Base-by-base conservation (phyloP, 495 filamentous ascomycete genomes). In the Friedmanniomyces endolithicus region DNA sequence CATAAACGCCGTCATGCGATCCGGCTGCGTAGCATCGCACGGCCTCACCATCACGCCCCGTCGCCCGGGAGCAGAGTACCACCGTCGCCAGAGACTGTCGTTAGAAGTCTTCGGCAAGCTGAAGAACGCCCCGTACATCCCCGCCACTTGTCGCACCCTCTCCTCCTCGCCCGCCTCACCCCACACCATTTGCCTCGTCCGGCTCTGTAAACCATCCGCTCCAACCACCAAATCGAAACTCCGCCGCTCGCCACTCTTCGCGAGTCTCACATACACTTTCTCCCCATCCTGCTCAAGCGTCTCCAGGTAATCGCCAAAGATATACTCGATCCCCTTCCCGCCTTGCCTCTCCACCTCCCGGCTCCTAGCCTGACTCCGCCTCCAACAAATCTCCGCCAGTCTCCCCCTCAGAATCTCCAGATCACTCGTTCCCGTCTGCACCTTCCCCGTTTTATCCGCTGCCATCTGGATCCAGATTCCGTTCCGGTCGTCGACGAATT, bases 341-440 rank as follows among this genome's bases (percentile, higher is more conserved):
- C 56, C 52, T 31, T 55, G 7, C 33, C 22, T 37, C 16, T 52
- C 7, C 11, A 56, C 48, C 23, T 51, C 24, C 6, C 55, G 46
- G 25, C 52, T 55, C n/a, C 55, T 4, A n/a, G n/a, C 22, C 27
- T 34, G 11, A 43, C 57, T 48, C 31, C 57, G 2, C 39, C n/a
- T 1, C 34, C 47, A 55, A 17, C 25, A 50, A 20, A 81, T 70
- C 17, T 65, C 35, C 9, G 67, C 69, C 24, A 83, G 52, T 52
- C 79, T 72, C 1, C 75, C 77, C 3, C 80, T 63, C 57, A 79
- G 69, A 37, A 82, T 76, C 64, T 81, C 80, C 33, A 59, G 50
- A 23, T 63, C 60, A 16, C 45, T 52, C 11, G 60, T 63, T 11
- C 51, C 45, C 7, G 50, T 59, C 40, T 56, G 48, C 14, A 48